Conservation (phyloP, 78 protist genomes). For the Chrysochromulina tobinii region DNA sequence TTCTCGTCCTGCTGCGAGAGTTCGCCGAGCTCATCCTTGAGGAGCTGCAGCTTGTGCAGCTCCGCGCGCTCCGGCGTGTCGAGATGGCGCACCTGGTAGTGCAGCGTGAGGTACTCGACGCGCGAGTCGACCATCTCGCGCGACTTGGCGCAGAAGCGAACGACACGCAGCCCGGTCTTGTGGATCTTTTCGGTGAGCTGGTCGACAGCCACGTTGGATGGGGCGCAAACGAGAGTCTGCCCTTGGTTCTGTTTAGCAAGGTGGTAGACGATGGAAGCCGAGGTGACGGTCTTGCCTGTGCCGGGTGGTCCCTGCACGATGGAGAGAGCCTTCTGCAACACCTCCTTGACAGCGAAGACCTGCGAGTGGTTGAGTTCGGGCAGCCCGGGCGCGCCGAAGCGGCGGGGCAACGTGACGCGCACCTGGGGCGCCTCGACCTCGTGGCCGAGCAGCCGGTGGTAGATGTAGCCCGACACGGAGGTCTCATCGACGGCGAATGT, state of each 20-base stretch:
- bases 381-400: slow-evolving; percentile 79
- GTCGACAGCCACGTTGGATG: slow-evolving; percentile 99
- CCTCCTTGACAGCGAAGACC: slow-evolving; percentile 80
- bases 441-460: slow-evolving; percentile 93
- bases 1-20: slow-evolving; percentile 51
- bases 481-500: slow-evolving; percentile 88
- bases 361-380: slow-evolving; percentile 94
- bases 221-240: slow-evolving; percentile 97
- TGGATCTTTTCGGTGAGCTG: slow-evolving; percentile 94
- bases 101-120: slow-evolving; percentile 93
- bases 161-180: slow-evolving; percentile 94
- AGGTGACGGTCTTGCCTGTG: slow-evolving; percentile 98
- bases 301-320: slow-evolving; percentile 99
- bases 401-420: slow-evolving; percentile 53
- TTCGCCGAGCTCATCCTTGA: slow-evolving; percentile 73
- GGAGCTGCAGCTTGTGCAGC: slow-evolving; percentile 78
- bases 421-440: slow-evolving; percentile 70
- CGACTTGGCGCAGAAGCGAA: slow-evolving; percentile 92
- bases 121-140: slow-evolving; percentile 91
- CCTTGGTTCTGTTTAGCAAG: slow-evolving; percentile 65
- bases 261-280: slow-evolving; percentile 96
- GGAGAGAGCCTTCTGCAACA: slow-evolving; percentile 81
- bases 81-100: slow-evolving; percentile 82
- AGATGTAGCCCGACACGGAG: slow-evolving; percentile 77
- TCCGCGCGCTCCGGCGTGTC: slow-evolving; percentile 65